Base-by-base conservation (phyloP, 768 basidiomycete genomes). In the Tricholoma sp. region DNA sequence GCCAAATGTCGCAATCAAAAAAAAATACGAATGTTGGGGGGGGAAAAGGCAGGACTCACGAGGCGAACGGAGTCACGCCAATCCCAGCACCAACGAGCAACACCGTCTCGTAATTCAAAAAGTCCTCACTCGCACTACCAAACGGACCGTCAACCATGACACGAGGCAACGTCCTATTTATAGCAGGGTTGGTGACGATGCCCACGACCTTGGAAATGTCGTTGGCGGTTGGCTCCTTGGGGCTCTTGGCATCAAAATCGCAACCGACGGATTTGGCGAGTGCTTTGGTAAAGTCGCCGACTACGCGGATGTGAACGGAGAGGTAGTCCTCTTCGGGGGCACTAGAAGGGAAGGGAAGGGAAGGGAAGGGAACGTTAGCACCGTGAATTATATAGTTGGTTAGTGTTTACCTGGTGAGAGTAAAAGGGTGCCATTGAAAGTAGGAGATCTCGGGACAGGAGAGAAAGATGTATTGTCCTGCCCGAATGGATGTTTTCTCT, bases 351-450 rank as follows among this genome's bases (percentile, higher is more conserved):
- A 27, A 5, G n/a, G n/a, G n/a, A n/a, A n/a, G n/a, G n/a, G n/a
- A 5, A 27, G 24, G 24, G 24, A 5, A 3, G 58, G 18, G 6
- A 7, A 9, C 53, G 50, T 27, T 18, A 53, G 46, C 35, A 5
- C 50, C n/a, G 29, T 52, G 37, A 14, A 50, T 22, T 51, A 37
- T 31, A 56, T 50, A n/a, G 52, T 11, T 21, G 47, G 14, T 18
- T 70, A 72, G 18, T 53, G n/a, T n/a, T n/a, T n/a, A 84, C 86
- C 86, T 88, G 32, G 93, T 96, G 59, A 97, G 82, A 14, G 94
- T 96, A 80, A 97, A 97, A 8, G 94, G 94, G 67, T 98, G 95
- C 90, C 94, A 98, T 69, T 97, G 93, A 79, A 89, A 95, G 76
- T 93, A 96, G 18, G 89, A 92, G 47, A 98, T 78, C 71, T 93